Evolutionary conservation across 2,329 filamentous ascomycete genomes (phyloP).

Genomic region (Scortechinia acanthostroma): DNA sequence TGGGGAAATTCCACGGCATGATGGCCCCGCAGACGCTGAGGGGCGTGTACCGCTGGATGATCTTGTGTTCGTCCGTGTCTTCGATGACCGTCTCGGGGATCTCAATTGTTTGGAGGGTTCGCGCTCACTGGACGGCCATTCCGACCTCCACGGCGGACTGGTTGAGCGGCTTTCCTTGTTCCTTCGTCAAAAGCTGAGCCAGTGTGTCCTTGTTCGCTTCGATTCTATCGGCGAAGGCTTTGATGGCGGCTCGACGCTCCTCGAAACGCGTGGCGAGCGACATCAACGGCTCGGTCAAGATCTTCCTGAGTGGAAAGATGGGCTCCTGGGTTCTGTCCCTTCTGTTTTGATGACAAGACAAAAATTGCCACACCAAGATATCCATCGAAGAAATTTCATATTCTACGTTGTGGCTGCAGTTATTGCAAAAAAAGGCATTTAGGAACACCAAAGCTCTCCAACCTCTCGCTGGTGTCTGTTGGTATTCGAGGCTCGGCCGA

Average conservation of each 20-base stretch:
- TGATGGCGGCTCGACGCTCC: constrained; percentile 11
- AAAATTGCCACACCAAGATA: no score
- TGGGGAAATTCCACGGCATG: constrained; percentile 47
- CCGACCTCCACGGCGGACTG: constrained; percentile 12
- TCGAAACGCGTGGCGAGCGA: constrained; percentile 31
- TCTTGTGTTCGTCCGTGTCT: constrained; percentile 20
- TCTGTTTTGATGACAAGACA: no score
- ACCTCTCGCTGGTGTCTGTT: no score
- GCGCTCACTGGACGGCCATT: constrained; percentile 14
- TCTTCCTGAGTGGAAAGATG: constrained; percentile 35
- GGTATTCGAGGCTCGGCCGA: no score
- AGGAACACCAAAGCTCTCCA: no score
- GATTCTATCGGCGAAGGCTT: constrained; percentile 14
- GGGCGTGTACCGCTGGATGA: constrained; percentile 25
- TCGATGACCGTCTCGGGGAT: constrained; percentile 28
- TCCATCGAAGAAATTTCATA: no score
- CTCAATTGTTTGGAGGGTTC: constrained; percentile 15
- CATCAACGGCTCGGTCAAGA: constrained; percentile 35
- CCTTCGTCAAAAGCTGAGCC: constrained; percentile 11
- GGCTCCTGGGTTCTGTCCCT: constrained; percentile 37
- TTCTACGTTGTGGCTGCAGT: no score
- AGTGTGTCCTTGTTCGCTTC: constrained; percentile 11
- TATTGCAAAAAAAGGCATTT: no score
- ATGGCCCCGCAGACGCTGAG: constrained; percentile 37
- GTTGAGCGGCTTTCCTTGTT: constrained; percentile 19